Evolutionary conservation across 306 rosid species (phyloP), one percentile per base, ranked within the genome.

Genomic region (Glycine tomentella): DNA sequence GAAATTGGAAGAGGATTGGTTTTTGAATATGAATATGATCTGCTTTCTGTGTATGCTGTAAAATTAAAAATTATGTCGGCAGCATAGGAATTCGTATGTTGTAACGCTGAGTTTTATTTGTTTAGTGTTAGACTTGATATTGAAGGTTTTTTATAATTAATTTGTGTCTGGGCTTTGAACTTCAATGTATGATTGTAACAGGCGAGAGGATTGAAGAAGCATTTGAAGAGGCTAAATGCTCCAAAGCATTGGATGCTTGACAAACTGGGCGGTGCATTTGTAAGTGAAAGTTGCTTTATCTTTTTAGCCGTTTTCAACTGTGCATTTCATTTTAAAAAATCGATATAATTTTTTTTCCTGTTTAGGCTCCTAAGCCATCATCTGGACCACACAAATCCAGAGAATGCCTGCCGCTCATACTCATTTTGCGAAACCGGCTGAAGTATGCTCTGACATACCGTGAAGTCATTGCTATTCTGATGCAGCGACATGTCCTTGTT

Each of bases 351-450:
- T 16, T 51, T 51, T 55, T 72, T 5, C 8, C 9, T 72, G 64
- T 9, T 9, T 53, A 72, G 77, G 77, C 77, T 72, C 77, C 77
- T 15, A 72, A 72, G 16, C 77, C 77, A 38, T 72, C 77, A 9
- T 72, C 77, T 53, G 77, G 77, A 72, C 77, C 77, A 15, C 77
- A 72, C 77, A 72, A 72, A 72, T 72, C 77, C n/a, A 72, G 77
- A 50, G 77, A 72, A 3, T 72, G 77, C 10, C 36, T 72, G 51
- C 77, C 77, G 8, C 77, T 72, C 51, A 53, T 72, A 0, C 77
- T 72, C 65, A 72, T 72, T 1, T 3, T 72, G 64, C 77, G 77
- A 53, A 72, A 72, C 51, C 34, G 77, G 34, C 16, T 72, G 65
- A 72, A 53, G 36, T 72, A 72, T 72, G 77, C 77, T 11, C 64